These are phyloP conservation scores for Colletotrichum lupini DNA, from an alignment of 2,329 filamentous ascomycete species.

Conservation along the genomic window DNA sequence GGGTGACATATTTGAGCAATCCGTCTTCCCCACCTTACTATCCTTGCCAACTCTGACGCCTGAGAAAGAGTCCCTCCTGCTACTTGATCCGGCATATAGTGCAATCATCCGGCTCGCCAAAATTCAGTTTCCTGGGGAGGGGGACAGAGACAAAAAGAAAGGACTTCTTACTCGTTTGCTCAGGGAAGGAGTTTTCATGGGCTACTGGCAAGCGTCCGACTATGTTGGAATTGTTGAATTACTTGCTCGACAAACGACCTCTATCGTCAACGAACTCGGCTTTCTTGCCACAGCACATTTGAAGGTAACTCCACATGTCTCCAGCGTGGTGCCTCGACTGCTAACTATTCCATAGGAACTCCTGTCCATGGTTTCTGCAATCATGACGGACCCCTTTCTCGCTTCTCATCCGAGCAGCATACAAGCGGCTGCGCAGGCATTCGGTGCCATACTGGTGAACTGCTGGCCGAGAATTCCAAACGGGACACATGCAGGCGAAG, in stretches of 20 bases:
- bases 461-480: conserved; percentile 75
- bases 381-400: conserved; percentile 77
- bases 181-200: conserved; percentile 65
- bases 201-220: conserved; percentile 68
- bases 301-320: conserved; percentile 55
- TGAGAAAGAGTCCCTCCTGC: conserved; percentile 72
- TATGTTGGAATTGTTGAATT: conserved; percentile 67
- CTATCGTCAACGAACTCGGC: conserved; percentile 66
- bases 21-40: conserved; percentile 77
- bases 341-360: conserved; percentile 61
- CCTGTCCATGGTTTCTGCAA: conserved; percentile 72
- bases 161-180: conserved; percentile 65
- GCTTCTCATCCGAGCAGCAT: conserved; percentile 65
- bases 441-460: conserved; percentile 69
- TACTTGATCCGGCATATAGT: conserved; percentile 75
- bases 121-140: conserved; percentile 45
- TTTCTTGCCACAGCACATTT: conserved; percentile 75
- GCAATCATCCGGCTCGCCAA: conserved; percentile 70
- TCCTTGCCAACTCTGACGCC: conserved; percentile 83
- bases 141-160: conserved; percentile 43
- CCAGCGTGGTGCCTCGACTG: not conserved
- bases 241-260: conserved; percentile 62
- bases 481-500: conserved; percentile 67
- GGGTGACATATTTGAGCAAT: conserved; percentile 74
- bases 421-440: conserved; percentile 59